Base-by-base conservation (phyloP, 805 yeast genomes). In the Candida krabiensis region DNA sequence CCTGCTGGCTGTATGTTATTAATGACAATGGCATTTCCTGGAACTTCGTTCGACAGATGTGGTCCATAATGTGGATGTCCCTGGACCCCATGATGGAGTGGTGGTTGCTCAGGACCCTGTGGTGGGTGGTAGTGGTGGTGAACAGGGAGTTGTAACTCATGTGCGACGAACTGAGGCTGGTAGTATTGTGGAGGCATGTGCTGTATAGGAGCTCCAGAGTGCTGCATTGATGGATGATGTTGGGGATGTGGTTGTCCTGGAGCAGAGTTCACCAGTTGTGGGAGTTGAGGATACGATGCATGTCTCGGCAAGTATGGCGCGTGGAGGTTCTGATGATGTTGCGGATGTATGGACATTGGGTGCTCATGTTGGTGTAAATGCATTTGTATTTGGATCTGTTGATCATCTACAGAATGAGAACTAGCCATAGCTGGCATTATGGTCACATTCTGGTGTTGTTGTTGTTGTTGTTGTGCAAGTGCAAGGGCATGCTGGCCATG, bases 51-150 rank as follows among this genome's bases (percentile, higher is more conserved):
- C 11, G 24, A 8, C 7, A 21, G 11, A 21, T 21, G 7, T 21
- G 24, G 24, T 8, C 9, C 24, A 21, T 33, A 40, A 30, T 40
- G 43, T 23, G 13, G 44, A 24, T 37, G 18, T 30, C 35, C 17
- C 12, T 26, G 24, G 29, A 28, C 12, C 19, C 29, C 3, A 21
- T 15, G 22, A 38, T n/a, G 47, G 41, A 25, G 33, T 19, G 38
- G 36, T 4, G 37, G 22, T 11, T 6, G 11, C 15, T 14, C 28
- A 3, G 22, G 39, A 9, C 23, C 31, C 7, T 26, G 33, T 6
- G 25, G 23, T 22, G 25, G 32, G 36, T 3, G 21, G 12, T 8
- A 15, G 28, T 25, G 22, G 33, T 13, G 31, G 30, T 4, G 38
- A 28, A 13, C 21, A n/a, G 31, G 18, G 5, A 24, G 13, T 27